These are phyloP conservation scores for Gossypium davidsonii DNA, from an alignment of 441 rosid species.

Conservation along the genomic window DNA sequence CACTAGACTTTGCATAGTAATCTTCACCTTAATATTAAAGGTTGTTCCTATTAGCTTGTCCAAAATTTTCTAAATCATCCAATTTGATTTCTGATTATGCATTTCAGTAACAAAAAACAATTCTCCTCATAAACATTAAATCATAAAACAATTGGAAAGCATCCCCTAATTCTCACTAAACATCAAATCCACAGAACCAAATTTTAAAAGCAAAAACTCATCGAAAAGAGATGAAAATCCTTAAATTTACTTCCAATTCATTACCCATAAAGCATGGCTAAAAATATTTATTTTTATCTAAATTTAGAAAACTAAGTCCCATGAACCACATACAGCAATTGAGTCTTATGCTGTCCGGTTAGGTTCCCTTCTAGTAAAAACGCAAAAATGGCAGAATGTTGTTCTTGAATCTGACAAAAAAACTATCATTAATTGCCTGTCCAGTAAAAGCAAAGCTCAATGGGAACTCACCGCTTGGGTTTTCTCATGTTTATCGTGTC, in stretches of 20 bases:
- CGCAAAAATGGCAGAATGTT: no score
- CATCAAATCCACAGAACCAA: not conserved
- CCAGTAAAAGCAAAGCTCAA: no score
- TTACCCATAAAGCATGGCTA: not conserved
- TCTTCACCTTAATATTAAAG: not conserved
- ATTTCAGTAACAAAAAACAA: not conserved
- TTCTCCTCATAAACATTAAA: not conserved
- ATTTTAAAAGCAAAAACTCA: not conserved
- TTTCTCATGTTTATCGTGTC: no score
- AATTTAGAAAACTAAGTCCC: not conserved
- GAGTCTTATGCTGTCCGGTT: no score
- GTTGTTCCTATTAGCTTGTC: not conserved
- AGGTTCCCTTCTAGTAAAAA: no score
- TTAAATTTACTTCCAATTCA: not conserved
- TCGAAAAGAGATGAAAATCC: not conserved
- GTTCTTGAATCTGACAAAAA: no score
- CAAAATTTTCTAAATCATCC: not conserved
- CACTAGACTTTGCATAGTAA: not conserved
- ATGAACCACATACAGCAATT: not conserved
- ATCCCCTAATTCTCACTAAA: not conserved
- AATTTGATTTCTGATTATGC: not conserved
- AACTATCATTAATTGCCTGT: no score
- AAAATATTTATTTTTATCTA: not conserved
- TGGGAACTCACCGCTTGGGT: no score
- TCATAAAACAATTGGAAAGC: not conserved